A percentile compares a stretch with the other conserved stretches of the same genome.
Conservation (phyloP, 2,329 filamentous ascomycete genomes). For the Raffaelea arxii region DNA sequence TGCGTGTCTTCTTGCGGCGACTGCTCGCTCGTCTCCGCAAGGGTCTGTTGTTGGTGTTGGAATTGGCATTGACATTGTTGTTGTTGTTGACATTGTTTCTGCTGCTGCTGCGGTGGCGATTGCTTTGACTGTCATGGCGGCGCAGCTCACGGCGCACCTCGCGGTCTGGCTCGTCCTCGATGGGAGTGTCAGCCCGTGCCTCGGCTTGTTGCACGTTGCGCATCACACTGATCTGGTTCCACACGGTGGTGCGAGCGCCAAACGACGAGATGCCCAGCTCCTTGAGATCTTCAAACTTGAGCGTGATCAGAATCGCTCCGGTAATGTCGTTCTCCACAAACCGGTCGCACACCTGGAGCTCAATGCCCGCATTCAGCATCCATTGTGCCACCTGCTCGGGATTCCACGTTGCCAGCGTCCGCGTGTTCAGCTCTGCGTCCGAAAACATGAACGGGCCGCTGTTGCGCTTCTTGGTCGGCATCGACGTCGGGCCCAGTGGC, state of each 20-base stretch:
- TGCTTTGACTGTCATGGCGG: conserved; percentile 12
- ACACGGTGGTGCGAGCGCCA: conserved; percentile 68
- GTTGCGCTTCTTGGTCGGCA: neutral
- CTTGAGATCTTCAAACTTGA: conserved; percentile 81
- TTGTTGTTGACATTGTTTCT: too few species aligned
- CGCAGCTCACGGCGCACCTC: conserved; percentile 35
- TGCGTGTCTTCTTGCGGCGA: conserved; percentile 26
- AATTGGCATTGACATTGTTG: too few species aligned
- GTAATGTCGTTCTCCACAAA: conserved; percentile 92
- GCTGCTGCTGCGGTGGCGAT: conserved; percentile 3
- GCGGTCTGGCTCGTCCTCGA: conserved; percentile 48
- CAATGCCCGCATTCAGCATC: conserved; percentile 78
- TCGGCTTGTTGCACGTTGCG: conserved; percentile 44
- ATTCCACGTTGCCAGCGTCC: conserved; percentile 56
- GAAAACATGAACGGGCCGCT: conserved; percentile 48
- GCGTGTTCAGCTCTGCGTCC: conserved; percentile 46
- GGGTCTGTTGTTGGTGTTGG: conserved; percentile 23
- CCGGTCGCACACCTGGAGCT: conserved; percentile 65
- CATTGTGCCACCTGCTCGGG: conserved; percentile 72
- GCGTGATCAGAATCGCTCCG: conserved; percentile 74
- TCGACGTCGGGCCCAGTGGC: neutral
- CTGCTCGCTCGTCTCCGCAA: conserved; percentile 31
- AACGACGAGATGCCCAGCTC: conserved; percentile 76
- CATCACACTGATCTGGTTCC: conserved; percentile 68
- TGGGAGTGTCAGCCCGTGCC: conserved; percentile 47